Conservation (phyloP, 2,329 filamentous ascomycete species). For the Arachnopeziza araneosa region DNA sequence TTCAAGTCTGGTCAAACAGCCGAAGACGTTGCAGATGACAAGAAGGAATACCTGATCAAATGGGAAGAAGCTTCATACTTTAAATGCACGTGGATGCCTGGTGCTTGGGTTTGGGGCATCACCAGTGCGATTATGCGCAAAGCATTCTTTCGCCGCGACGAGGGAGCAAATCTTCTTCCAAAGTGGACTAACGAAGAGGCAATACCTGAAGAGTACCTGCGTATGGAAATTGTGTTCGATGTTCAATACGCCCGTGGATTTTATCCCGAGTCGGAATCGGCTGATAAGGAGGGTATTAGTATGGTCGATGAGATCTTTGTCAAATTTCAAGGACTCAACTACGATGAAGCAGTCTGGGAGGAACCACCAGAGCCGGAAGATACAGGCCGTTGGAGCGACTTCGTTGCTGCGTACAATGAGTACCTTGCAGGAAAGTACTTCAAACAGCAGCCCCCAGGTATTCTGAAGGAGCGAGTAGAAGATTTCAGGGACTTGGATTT, state of each 20-base stretch:
- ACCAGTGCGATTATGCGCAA: constrained; percentile 58
- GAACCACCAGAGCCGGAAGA: constrained; percentile 62
- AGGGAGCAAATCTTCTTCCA: constrained; percentile 52
- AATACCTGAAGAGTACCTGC: constrained; percentile 79
- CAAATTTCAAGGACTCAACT: constrained; percentile 89
- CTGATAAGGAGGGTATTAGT: constrained; percentile 65
- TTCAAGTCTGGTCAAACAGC: constrained; percentile 48
- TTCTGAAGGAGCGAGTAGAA: constrained; percentile 62
- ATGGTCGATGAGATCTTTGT: constrained; percentile 71
- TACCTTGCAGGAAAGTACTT: constrained; percentile 78
- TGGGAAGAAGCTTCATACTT: constrained; percentile 80
- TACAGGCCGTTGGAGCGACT: constrained; percentile 67
- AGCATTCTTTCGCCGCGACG: constrained; percentile 68
- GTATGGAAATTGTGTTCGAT: constrained; percentile 83
- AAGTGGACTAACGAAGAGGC: constrained; percentile 71
- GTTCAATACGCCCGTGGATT: constrained; percentile 59
- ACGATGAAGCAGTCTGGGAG: constrained; percentile 91
- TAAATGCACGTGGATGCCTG: constrained; percentile 80
- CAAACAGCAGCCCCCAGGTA: constrained; percentile 44
- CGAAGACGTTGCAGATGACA: constrained; percentile 59
- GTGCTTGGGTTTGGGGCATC: constrained; percentile 80
- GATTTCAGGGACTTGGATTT: constrained; percentile 64
- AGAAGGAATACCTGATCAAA: constrained; percentile 90
- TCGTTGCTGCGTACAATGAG: constrained; percentile 77
- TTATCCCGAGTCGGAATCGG: constrained; percentile 53